Percentiles rank a stretch among this genome's conserved stretches.
Conservation (phyloP, 2,329 filamentous ascomycete genomes). For the Leptographium lundbergii region DNA sequence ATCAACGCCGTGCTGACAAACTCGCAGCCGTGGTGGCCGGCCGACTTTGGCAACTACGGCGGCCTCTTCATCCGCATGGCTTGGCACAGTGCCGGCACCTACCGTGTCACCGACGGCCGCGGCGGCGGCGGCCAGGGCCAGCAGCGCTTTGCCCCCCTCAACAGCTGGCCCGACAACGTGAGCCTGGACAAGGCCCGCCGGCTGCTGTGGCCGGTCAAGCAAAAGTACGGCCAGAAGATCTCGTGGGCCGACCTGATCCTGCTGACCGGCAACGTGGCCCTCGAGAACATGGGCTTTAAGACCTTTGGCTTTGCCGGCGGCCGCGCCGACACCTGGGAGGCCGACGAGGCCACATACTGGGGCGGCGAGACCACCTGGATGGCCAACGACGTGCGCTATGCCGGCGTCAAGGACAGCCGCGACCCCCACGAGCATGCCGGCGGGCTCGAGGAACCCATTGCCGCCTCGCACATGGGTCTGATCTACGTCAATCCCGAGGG, state of each 20-base stretch:
- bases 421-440: conserved; percentile 41
- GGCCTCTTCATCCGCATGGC: conserved; percentile 71
- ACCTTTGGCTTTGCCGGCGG: conserved; percentile 64
- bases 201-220: conserved; percentile 70
- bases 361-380: conserved; percentile 63
- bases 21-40: conserved; percentile 72
- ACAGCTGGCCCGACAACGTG: conserved; percentile 73
- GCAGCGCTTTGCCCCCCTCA: conserved; percentile 69
- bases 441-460: conserved; percentile 56
- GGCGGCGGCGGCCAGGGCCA: conserved; percentile 63
- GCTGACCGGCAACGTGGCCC: conserved; percentile 61
- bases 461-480: conserved; percentile 59
- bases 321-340: conserved; percentile 60
- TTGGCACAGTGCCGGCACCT: conserved; percentile 71
- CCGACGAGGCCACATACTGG: conserved; percentile 68
- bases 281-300: conserved; percentile 65
- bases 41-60: conserved; percentile 71
- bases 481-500: conserved; percentile 78
- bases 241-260: conserved; percentile 66
- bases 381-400: conserved; percentile 61
- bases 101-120: conserved; percentile 62
- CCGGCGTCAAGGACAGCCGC: conserved; percentile 29
- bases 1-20: conserved; percentile 60
- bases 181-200: conserved; percentile 70
- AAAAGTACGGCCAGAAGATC: conserved; percentile 74